Evolutionary conservation across 805 yeast species (phyloP).

Genomic region (Suhomyces sp.): DNA sequence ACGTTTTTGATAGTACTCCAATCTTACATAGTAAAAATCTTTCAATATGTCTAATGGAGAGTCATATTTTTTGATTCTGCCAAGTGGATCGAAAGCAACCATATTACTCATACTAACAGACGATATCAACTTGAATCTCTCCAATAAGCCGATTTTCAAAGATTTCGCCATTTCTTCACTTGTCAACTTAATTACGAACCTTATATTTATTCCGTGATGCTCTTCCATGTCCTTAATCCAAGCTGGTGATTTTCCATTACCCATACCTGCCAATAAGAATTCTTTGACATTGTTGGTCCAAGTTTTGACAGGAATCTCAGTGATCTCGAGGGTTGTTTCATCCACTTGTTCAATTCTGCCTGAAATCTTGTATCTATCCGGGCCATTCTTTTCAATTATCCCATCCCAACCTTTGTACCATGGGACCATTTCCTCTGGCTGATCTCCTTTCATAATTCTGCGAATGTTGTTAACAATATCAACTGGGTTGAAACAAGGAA

Average conservation of each 20-base stretch:
- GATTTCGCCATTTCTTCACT: conserved; percentile 84
- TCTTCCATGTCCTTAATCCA: conserved; percentile 97
- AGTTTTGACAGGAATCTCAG: conserved; percentile 86
- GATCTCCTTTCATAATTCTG: conserved; percentile 70
- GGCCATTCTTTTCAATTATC: conserved; percentile 55
- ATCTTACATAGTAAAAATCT: conserved; percentile 82
- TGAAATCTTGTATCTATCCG: conserved; percentile 69
- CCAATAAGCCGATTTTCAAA: conserved; percentile 69
- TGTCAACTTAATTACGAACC: conserved; percentile 71
- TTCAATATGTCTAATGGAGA: conserved; percentile 70
- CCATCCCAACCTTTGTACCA: conserved; percentile 98
- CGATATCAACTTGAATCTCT: conserved; percentile 74
- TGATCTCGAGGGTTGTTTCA: conserved; percentile 76
- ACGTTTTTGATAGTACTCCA: conserved; percentile 87
- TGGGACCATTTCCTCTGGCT: conserved; percentile 70
- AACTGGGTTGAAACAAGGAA: conserved; percentile 85
- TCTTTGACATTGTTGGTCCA: conserved; percentile 95
- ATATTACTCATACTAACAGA: conserved; percentile 74
- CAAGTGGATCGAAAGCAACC: conserved; percentile 93
- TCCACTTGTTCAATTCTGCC: conserved; percentile 84
- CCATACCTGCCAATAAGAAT: conserved; percentile 69
- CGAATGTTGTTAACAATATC: conserved; percentile 77
- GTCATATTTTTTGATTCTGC: conserved; percentile 81
- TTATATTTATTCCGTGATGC: conserved; percentile 80
- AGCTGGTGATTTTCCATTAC: conserved; percentile 67